Evolutionary conservation across 2,329 filamentous ascomycete genomes (phyloP).

Genomic region (Trichoderma atrobrunneum): DNA sequence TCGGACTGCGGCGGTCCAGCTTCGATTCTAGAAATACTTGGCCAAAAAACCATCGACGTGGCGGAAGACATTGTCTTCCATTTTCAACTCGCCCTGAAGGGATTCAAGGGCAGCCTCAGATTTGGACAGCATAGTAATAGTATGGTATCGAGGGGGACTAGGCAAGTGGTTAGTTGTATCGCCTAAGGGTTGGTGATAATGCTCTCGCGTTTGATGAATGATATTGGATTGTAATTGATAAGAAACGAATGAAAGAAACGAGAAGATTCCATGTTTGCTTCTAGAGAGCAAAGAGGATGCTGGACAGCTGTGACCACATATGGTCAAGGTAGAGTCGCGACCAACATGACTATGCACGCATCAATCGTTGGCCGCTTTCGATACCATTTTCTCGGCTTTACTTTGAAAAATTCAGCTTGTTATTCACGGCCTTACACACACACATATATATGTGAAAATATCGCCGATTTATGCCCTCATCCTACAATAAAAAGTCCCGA

Average conservation of each 20-base stretch:
- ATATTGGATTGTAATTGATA: no score
- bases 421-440: no score
- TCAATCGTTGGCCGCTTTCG: not conserved
- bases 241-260: no score
- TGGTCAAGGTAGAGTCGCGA: not conserved
- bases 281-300: not conserved
- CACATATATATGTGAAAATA: no score
- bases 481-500: no score
- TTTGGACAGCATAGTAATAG: not conserved
- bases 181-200: no score
- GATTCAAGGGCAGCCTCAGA: not conserved
- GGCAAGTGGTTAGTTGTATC: not conserved
- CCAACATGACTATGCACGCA: not conserved
- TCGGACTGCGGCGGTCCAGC: accelerated
- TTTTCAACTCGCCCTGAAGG: not conserved
- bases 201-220: no score
- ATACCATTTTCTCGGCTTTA: no score
- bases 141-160: not conserved
- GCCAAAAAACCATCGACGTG: not conserved
- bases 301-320: not conserved
- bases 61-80: not conserved
- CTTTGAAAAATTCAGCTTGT: no score
- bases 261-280: not conserved
- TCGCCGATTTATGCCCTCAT: no score
- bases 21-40: not conserved